These are phyloP conservation scores for Entomortierella chlamydospora DNA, from an alignment of 192 early-diverging fungal species.

Conservation along the genomic window DNA sequence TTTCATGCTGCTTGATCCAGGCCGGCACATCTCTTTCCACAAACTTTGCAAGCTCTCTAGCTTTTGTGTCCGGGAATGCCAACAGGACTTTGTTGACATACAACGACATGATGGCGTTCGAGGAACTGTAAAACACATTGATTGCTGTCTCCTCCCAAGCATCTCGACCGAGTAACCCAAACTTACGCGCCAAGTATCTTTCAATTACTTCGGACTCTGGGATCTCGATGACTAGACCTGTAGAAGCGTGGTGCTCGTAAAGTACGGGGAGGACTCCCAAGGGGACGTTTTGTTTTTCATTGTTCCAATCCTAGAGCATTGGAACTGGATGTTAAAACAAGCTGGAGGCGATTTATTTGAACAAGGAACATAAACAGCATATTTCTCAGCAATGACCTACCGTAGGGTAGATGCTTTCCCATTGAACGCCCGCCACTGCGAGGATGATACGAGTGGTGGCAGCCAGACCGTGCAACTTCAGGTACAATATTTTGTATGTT, in stretches of 20 bases:
- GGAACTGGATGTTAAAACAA: not conserved
- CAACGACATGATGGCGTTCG: conserved; percentile 31
- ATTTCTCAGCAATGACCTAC: conserved; percentile 1
- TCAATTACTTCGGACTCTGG: conserved; percentile 62
- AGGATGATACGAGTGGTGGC: conserved; percentile 32
- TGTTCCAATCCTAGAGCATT: conserved; percentile 17
- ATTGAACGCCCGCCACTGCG: conserved; percentile 14
- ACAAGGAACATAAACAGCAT: not conserved
- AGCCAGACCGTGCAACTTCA: conserved; percentile 44
- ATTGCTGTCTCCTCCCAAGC: conserved; percentile 50
- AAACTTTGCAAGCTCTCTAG: conserved; percentile 27
- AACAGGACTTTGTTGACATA: conserved; percentile 47
- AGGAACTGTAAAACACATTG: conserved; percentile 40
- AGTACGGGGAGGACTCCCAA: conserved; percentile 35
- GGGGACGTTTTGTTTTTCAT: conserved; percentile 15
- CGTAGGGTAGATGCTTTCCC: conserved; percentile 29
- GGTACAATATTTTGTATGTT: conserved; percentile 28
- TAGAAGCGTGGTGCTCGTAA: conserved; percentile 15
- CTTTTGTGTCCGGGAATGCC: conserved; percentile 39
- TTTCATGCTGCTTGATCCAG: conserved; percentile 44
- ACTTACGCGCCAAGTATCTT: conserved; percentile 60
- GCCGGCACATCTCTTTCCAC: conserved; percentile 14
- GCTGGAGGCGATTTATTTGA: not conserved
- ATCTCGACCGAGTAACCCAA: conserved; percentile 36
- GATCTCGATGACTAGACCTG: conserved; percentile 38